Evolutionary conservation across 257 asterid species (phyloP).

Genomic region (Solanum sitiens): DNA sequence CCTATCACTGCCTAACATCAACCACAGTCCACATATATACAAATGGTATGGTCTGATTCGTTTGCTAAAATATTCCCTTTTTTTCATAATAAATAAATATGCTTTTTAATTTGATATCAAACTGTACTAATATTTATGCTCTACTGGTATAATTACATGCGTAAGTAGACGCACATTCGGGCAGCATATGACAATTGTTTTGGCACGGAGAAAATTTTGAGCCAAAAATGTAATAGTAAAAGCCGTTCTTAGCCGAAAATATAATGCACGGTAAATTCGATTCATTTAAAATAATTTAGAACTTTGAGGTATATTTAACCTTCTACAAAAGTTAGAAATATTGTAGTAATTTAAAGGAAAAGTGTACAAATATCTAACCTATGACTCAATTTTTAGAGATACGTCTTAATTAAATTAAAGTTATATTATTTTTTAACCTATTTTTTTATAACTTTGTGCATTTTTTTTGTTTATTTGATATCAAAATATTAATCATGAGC

Average conservation of each 20-base stretch:
- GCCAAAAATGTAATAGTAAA: not conserved
- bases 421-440: too few species aligned
- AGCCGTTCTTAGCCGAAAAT: not conserved
- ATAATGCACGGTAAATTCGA: not conserved
- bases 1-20: not conserved
- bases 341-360: too few species aligned
- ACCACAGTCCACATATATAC: not conserved
- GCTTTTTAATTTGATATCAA: too few species aligned
- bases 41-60: not conserved
- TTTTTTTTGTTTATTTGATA: too few species aligned
- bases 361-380: too few species aligned
- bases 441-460: too few species aligned
- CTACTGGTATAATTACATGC: too few species aligned
- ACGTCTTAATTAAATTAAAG: too few species aligned
- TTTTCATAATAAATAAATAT: too few species aligned
- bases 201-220: not conserved
- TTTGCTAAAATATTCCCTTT: not conserved
- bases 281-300: not conserved
- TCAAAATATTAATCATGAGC: too few species aligned
- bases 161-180: not conserved
- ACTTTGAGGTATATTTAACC: not conserved
- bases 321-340: not conserved
- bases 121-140: too few species aligned
- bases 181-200: not conserved
- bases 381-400: too few species aligned